Conservation (phyloP, 805 yeast species). For the Yarrowia sp. region DNA sequence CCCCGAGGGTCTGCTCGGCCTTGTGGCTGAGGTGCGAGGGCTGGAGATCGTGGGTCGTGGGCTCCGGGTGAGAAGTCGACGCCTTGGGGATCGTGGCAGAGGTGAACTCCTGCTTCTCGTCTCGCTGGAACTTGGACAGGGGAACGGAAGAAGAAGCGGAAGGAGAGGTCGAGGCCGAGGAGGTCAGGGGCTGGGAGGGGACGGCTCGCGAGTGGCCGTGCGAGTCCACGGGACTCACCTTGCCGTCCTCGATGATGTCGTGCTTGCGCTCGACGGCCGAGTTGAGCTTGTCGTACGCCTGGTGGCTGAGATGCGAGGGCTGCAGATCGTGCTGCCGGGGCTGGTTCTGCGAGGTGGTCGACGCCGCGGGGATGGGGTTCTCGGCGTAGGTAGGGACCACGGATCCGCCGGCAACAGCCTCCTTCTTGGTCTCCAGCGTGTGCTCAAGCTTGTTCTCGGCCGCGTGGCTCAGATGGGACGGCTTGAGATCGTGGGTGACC, state of each 20-base stretch:
- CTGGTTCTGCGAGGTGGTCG: slow-evolving; percentile 1
- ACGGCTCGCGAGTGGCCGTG: not conserved
- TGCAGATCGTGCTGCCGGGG: not conserved
- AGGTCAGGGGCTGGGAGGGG: not conserved
- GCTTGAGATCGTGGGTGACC: not conserved
- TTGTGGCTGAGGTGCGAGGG: not conserved
- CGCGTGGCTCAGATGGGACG: not conserved
- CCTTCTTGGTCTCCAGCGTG: slow-evolving; percentile 5
- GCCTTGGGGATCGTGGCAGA: not conserved
- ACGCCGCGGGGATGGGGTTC: slow-evolving; percentile 3
- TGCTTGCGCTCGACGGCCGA: not conserved
- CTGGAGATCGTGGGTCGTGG: not conserved
- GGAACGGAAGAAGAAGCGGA: not conserved
- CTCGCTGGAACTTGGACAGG: not conserved
- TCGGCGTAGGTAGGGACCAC: not conserved
- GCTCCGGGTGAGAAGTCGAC: not conserved
- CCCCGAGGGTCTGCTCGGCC: slow-evolving; percentile 42
- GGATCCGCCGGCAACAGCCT: not conserved
- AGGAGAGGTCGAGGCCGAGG: not conserved
- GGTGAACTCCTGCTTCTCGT: not conserved
- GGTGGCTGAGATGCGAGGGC: not conserved
- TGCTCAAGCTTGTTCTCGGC: not conserved
- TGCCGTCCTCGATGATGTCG: not conserved
- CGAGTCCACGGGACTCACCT: not conserved
- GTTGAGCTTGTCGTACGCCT: not conserved